A percentile compares a stretch with the other conserved stretches of the same genome.
phyloP scores from a whole-genome alignment of 305 asterid genomes.

The Solanum hybrid region DNA sequence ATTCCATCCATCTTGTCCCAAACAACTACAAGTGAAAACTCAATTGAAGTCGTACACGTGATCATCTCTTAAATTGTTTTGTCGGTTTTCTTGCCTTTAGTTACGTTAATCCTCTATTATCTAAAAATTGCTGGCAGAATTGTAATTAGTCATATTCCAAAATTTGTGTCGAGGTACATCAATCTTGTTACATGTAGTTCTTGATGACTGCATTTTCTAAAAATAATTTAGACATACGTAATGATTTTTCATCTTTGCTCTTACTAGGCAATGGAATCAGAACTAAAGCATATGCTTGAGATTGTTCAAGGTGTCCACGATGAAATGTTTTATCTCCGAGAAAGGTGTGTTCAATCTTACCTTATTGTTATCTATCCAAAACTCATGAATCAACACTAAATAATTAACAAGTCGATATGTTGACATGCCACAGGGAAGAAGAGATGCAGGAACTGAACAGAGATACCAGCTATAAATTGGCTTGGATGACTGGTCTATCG shows the following conservation, averaged over 20 bases:
- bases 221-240: neutral
- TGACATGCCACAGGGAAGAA: conserved; percentile 52
- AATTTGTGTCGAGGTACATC: neutral
- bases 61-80: neutral
- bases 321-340: conserved; percentile 81
- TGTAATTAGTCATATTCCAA: neutral
- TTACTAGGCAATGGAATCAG: conserved; percentile 67
- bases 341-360: conserved; percentile 37
- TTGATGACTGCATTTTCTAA: neutral
- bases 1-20: neutral
- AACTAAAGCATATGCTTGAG: conserved; percentile 76
- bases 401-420: neutral
- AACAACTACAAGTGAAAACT: neutral
- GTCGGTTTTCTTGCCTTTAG: neutral
- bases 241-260: neutral
- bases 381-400: neutral
- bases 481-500: conserved; percentile 68
- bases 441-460: conserved; percentile 86
- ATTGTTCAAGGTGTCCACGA: conserved; percentile 68
- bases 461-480: conserved; percentile 65
- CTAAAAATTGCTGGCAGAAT: neutral
- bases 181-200: neutral
- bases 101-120: neutral
- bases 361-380: neutral
- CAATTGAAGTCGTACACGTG: neutral